Evolutionary conservation across 345 rosid genomes (phyloP).

Genomic region (Rhodamnia rubescens): DNA sequence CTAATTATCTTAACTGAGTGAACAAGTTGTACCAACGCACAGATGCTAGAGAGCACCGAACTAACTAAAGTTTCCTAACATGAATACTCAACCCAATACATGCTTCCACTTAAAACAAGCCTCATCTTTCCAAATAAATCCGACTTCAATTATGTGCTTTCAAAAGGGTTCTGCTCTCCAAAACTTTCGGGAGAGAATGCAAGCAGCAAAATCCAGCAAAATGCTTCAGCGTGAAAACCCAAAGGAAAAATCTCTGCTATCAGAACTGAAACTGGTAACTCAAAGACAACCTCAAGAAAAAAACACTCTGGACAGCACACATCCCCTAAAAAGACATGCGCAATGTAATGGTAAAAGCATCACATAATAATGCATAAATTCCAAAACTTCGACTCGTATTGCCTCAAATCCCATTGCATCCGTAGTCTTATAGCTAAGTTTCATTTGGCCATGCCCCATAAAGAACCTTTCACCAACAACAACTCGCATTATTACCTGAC

Average conservation of each 20-base stretch:
- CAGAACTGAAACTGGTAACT: background rate
- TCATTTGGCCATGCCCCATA: background rate
- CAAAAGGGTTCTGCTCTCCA: background rate
- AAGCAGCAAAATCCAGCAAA: background rate
- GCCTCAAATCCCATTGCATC: background rate
- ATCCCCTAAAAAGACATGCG: background rate
- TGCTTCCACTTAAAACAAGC: background rate
- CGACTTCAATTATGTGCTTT: background rate
- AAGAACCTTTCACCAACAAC: background rate
- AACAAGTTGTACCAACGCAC: background rate
- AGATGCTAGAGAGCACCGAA: background rate
- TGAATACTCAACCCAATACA: background rate
- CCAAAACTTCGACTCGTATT: background rate
- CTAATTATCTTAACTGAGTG: background rate
- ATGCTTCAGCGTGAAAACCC: background rate
- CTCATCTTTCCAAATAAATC: background rate
- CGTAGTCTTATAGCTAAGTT: background rate
- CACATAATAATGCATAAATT: background rate
- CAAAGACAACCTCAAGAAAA: background rate
- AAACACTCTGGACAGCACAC: background rate
- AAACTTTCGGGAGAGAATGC: background rate
- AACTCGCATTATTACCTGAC: slow-evolving; percentile 64
- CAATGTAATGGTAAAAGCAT: background rate
- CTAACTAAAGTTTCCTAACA: background rate
- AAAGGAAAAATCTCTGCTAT: background rate